A percentile compares a stretch with the other conserved stretches of the same genome.
Evolutionary conservation across 768 basidiomycete species (phyloP).

Genomic region (Hygrocybe punicea): DNA sequence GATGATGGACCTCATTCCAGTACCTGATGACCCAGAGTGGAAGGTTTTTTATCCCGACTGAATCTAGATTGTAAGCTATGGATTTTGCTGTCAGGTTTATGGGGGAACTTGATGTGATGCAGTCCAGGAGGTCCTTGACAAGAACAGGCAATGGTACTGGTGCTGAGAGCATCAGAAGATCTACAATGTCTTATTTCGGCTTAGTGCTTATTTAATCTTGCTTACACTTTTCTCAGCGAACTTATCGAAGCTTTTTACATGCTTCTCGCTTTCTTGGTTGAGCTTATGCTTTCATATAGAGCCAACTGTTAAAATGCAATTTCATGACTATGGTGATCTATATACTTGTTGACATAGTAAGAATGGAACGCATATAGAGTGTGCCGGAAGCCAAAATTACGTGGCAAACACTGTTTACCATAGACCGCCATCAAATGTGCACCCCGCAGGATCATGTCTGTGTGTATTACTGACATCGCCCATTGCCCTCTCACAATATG

Average conservation of each 20-base stretch:
- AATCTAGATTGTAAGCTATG: no score
- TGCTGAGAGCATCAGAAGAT: no score
- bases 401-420: slow-evolving; percentile 7
- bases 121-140: no score
- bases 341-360: slow-evolving; percentile 21
- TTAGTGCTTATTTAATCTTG: background rate
- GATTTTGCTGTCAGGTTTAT: no score
- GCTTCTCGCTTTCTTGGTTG: background rate
- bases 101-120: no score
- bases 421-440: slow-evolving; percentile 4
- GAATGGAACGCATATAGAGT: slow-evolving; percentile 15
- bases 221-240: background rate
- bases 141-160: no score
- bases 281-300: background rate
- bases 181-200: background rate
- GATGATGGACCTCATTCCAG: background rate
- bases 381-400: background rate
- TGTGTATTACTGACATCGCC: slow-evolving; percentile 7
- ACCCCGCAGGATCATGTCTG: slow-evolving; percentile 25
- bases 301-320: background rate
- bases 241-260: background rate
- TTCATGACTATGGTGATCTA: slow-evolving; percentile 18
- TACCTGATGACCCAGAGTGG: background rate
- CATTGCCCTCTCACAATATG: slow-evolving; percentile 1
- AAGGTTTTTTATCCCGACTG: background rate